Conservation (phyloP, 2,329 filamentous ascomycete species). For the Colletotrichum chrysophilum region DNA sequence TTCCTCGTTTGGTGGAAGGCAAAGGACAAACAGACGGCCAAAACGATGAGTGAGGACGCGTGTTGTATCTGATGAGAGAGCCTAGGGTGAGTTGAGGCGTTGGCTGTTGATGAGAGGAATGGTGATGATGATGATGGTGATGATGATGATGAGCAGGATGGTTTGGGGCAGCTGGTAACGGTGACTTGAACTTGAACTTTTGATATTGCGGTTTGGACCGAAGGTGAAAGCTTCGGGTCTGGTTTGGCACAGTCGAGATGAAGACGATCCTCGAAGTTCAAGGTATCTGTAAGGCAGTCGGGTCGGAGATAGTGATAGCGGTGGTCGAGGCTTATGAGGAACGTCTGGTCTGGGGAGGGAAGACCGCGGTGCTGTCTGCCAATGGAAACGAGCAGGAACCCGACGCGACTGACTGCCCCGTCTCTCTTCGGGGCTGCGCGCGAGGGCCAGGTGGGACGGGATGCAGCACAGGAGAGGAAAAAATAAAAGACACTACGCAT, state of each 20-base stretch:
- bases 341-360: neutral
- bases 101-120: neutral
- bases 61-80: neutral
- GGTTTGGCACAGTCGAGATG: neutral
- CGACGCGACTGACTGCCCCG: slow-evolving; percentile 20
- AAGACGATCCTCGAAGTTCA: neutral
- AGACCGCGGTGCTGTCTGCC: neutral
- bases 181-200: neutral
- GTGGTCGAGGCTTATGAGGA: slow-evolving; percentile 7
- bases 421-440: slow-evolving; percentile 6
- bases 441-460: neutral
- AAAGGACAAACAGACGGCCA: neutral
- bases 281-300: neutral
- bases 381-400: neutral
- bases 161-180: neutral
- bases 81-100: neutral
- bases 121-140: neutral
- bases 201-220: neutral
- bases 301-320: neutral
- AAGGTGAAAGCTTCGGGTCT: neutral
- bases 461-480: neutral
- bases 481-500: neutral
- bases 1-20: neutral
- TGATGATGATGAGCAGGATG: neutral
- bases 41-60: neutral